Conservation (phyloP, 768 basidiomycete genomes). For the Baorangia bicolor region DNA sequence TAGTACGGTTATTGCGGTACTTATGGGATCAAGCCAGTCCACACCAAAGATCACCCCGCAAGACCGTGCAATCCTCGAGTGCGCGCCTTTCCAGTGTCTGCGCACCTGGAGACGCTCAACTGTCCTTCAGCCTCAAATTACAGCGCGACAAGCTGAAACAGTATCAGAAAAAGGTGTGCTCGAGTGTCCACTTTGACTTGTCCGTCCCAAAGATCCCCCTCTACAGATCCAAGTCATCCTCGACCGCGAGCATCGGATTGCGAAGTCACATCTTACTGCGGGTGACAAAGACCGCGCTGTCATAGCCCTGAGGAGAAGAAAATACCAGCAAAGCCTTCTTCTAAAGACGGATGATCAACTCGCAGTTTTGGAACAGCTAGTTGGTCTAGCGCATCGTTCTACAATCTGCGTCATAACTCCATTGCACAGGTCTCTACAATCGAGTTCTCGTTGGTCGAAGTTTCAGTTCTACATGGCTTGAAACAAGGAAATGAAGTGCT, state of each 20-base stretch:
- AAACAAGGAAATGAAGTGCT: slow-evolving; percentile 93
- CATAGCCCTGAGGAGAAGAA: slow-evolving; percentile 83
- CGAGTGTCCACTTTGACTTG: not conserved
- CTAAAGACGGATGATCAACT: slow-evolving; percentile 88
- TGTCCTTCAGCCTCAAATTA: slow-evolving; percentile 72
- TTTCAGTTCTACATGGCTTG: slow-evolving; percentile 88
- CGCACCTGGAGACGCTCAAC: slow-evolving; percentile 21
- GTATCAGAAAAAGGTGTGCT: slow-evolving; percentile 86
- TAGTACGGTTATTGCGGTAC: slow-evolving; percentile 1
- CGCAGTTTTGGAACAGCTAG: slow-evolving; percentile 85
- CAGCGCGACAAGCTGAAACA: slow-evolving; percentile 95
- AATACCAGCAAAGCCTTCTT: slow-evolving; percentile 90
- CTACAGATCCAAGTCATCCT: slow-evolving; percentile 81
- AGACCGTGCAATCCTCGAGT: slow-evolving; percentile 96
- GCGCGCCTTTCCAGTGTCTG: slow-evolving; percentile 35
- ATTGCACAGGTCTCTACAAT: slow-evolving; percentile 82
- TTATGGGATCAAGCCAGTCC: slow-evolving; percentile 73
- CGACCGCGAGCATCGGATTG: slow-evolving; percentile 86
- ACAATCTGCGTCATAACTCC: not conserved
- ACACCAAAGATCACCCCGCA: slow-evolving; percentile 88
- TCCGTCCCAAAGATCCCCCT: not conserved
- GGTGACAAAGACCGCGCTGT: slow-evolving; percentile 89
- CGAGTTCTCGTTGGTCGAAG: slow-evolving; percentile 93
- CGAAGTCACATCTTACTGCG: slow-evolving; percentile 72
- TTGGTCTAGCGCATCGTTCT: slow-evolving; percentile 36